phyloP scores from a whole-genome alignment of 2,329 filamentous ascomycete species.

The Emericellopsis cladophorae region DNA sequence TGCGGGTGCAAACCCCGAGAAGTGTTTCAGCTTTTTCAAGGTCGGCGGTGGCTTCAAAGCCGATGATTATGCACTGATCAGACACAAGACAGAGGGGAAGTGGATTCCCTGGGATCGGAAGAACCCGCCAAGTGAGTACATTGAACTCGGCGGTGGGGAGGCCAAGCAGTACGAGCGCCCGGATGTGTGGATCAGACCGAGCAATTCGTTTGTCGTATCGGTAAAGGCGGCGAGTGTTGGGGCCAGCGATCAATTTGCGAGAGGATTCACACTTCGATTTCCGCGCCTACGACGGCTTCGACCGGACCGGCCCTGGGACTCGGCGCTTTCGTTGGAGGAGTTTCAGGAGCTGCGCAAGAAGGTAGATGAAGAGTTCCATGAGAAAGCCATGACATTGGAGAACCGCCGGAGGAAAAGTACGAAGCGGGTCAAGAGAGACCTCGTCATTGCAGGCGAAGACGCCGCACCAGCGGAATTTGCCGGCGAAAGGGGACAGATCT shows the following conservation, averaged over 20 bases:
- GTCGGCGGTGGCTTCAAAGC: constrained; percentile 88
- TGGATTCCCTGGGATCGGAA: constrained; percentile 78
- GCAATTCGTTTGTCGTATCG: constrained; percentile 74
- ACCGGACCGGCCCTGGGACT: constrained; percentile 74
- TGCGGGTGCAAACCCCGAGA: constrained; percentile 49
- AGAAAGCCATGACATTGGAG: constrained; percentile 69
- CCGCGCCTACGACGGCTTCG: constrained; percentile 76
- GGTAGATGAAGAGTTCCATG: constrained; percentile 56
- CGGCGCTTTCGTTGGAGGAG: constrained; percentile 64
- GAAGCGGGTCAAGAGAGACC: constrained; percentile 55
- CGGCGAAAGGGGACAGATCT: constrained; percentile 50
- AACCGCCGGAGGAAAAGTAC: constrained; percentile 41
- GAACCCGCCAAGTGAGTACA: constrained; percentile 62
- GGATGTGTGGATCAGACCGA: constrained; percentile 86
- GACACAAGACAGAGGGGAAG: constrained; percentile 77
- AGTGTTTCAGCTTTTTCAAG: constrained; percentile 91
- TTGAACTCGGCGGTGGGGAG: constrained; percentile 71
- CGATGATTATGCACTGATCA: constrained; percentile 73
- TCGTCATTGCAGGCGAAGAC: constrained; percentile 60
- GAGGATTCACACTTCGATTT: constrained; percentile 71
- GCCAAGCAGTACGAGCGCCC: constrained; percentile 61
- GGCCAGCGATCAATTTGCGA: constrained; percentile 65
- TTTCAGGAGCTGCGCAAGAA: constrained; percentile 60
- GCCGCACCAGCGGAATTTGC: constrained; percentile 27
- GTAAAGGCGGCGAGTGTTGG: constrained; percentile 78